Percentiles rank a stretch among this genome's conserved stretches.
Conservation (phyloP, 768 basidiomycete genomes). For the Candolleomyces eurysporus region DNA sequence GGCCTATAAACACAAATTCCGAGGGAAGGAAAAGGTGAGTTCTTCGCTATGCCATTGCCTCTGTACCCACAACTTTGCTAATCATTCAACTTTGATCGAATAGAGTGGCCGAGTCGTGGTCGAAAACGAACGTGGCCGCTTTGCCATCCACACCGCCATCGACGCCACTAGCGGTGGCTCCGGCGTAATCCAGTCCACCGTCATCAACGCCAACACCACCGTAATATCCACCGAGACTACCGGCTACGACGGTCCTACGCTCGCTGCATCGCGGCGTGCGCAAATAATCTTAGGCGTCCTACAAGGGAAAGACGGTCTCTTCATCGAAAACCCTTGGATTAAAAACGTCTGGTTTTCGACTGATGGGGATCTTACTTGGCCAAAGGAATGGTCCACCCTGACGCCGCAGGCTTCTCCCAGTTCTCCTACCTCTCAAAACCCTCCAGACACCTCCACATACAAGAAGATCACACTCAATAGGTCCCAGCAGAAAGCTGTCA, state of each 20-base stretch:
- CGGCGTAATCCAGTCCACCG: constrained; percentile 24
- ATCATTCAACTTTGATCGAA: neutral
- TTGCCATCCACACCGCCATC: constrained; percentile 17
- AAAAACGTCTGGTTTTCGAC: constrained; percentile 45
- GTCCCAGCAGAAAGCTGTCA: constrained; percentile 48
- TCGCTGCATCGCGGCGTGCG: constrained; percentile 50
- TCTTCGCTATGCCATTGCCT: too few species aligned
- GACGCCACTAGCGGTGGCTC: constrained; percentile 16
- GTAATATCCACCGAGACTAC: constrained; percentile 12
- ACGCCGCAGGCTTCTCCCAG: neutral
- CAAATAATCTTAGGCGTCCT: constrained; percentile 40
- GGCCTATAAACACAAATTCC: constrained; percentile 20
- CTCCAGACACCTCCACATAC: neutral
- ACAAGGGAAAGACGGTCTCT: constrained; percentile 31
- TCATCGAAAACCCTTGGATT: constrained; percentile 46
- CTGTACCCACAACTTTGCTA: too few species aligned
- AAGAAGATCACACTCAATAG: constrained; percentile 31
- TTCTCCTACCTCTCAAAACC: neutral
- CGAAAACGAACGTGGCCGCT: constrained; percentile 41
- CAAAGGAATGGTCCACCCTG: constrained; percentile 30
- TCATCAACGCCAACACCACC: constrained; percentile 36
- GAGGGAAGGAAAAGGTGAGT: constrained; percentile 35
- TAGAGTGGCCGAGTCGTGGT: constrained; percentile 33
- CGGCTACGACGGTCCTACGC: constrained; percentile 57
- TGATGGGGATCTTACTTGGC: constrained; percentile 35